phyloP scores from a whole-genome alignment of 139 green algal species.

The Zygnema circumcarinatum region DNA sequence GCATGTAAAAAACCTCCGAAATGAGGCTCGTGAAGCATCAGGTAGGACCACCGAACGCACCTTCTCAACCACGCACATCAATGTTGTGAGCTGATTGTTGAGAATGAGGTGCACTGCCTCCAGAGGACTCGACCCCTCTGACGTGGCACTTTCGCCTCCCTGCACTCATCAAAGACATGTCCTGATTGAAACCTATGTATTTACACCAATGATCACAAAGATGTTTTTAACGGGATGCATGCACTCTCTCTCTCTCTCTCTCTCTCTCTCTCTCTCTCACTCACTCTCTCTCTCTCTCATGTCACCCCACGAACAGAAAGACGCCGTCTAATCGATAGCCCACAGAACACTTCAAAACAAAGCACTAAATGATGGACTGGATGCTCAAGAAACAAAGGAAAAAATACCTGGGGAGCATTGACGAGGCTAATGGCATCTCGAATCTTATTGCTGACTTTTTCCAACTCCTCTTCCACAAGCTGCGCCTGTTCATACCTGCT shows the following conservation, averaged over 20 bases:
- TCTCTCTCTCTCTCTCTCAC: no score
- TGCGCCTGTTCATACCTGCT: conserved; percentile 55
- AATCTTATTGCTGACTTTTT: conserved; percentile 26
- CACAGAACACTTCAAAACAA: no score
- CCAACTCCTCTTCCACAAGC: conserved; percentile 39
- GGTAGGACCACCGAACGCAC: not conserved
- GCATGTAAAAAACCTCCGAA: not conserved
- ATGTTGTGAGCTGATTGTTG: conserved; percentile 90
- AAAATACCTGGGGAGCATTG: conserved; percentile 48
- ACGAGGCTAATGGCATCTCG: conserved; percentile 43
- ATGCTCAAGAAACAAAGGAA: no score
- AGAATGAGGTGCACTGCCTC: conserved; percentile 83
- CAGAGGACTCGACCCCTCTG: conserved; percentile 65
- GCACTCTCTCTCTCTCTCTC: no score
- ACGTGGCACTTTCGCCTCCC: not conserved
- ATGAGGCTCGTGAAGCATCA: not conserved
- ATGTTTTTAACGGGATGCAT: no score
- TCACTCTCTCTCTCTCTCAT: no score
- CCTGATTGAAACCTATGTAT: conserved; percentile 5
- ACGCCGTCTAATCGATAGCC: no score
- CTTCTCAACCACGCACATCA: conserved; percentile 65
- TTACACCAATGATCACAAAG: not conserved
- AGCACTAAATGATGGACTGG: no score
- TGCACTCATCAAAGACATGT: no score
- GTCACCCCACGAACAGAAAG: no score